These are phyloP conservation scores for Fonsecaea pugnacius DNA, from an alignment of 2,329 filamentous ascomycete species.

Conservation along the genomic window DNA sequence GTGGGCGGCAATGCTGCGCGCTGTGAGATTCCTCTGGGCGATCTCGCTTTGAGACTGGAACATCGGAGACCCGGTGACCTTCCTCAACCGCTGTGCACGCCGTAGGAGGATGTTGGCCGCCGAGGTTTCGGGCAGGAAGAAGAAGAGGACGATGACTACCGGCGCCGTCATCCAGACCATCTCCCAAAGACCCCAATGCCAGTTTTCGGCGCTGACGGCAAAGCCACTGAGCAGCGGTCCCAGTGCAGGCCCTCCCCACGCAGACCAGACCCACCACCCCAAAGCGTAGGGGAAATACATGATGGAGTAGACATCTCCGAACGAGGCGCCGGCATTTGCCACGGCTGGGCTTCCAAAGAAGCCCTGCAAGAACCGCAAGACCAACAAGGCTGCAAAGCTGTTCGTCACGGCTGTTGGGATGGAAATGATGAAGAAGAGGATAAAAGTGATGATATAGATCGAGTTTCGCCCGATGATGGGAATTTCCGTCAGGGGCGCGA, in stretches of 20 bases:
- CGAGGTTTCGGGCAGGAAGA: constrained; percentile 68
- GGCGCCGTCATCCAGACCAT: constrained; percentile 65
- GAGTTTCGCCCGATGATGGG: constrained; percentile 65
- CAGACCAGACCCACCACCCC: constrained; percentile 59
- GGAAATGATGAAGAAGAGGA: constrained; percentile 68
- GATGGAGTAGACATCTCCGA: constrained; percentile 42
- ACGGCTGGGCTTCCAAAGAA: constrained; percentile 70
- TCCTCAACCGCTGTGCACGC: constrained; percentile 64
- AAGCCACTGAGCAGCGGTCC: constrained; percentile 62
- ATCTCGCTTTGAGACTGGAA: constrained; percentile 68
- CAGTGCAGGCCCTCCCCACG: constrained; percentile 37
- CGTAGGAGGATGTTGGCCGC: constrained; percentile 63
- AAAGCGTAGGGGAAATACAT: constrained; percentile 60
- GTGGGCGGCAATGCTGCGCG: constrained; percentile 49
- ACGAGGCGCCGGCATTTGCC: constrained; percentile 62
- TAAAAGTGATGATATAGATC: constrained; percentile 70
- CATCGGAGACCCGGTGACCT: constrained; percentile 61
- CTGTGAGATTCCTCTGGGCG: constrained; percentile 60
- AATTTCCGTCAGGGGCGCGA: constrained; percentile 66
- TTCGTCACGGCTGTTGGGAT: constrained; percentile 66
- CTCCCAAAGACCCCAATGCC: constrained; percentile 64
- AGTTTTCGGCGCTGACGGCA: constrained; percentile 59
- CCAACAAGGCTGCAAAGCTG: constrained; percentile 67
- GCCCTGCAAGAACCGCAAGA: constrained; percentile 66
- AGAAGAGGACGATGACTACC: constrained; percentile 62